Conservation (phyloP, 345 rosid genomes). For the Clausena lansium region DNA sequence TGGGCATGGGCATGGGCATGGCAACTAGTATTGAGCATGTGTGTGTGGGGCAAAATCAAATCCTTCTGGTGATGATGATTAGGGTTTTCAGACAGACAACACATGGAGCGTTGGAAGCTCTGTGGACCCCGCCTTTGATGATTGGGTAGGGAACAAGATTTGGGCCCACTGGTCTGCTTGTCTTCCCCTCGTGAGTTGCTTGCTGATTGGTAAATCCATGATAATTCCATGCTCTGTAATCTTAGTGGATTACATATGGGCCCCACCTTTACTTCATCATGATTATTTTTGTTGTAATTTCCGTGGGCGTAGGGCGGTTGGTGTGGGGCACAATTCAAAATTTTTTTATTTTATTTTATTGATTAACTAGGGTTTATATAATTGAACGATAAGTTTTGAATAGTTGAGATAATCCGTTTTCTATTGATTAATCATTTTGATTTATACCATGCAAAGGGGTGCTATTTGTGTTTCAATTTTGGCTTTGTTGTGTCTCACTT, state of each 20-base stretch:
- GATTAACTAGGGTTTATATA: not conserved
- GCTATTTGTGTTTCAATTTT: not conserved
- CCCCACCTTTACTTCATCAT: not conserved
- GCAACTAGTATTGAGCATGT: not conserved
- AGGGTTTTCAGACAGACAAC: slow-evolving; percentile 21
- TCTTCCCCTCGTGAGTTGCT: slow-evolving; percentile 26
- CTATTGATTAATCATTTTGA: slow-evolving; percentile 6
- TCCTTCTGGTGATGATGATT: slow-evolving; percentile 5
- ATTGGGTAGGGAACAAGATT: slow-evolving; percentile 50
- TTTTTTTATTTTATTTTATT: too few relatives aligned
- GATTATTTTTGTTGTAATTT: not conserved
- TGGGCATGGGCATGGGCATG: slow-evolving; percentile 17
- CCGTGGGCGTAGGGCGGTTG: too few relatives aligned
- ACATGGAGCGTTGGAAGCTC: slow-evolving; percentile 30
- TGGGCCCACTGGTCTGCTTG: slow-evolving; percentile 51
- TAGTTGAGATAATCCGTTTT: not conserved
- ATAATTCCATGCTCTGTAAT: slow-evolving; percentile 20
- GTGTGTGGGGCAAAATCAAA: not conserved
- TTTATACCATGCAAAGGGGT: slow-evolving; percentile 3
- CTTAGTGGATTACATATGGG: slow-evolving; percentile 12
- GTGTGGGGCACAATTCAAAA: not conserved
- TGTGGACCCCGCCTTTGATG: slow-evolving; percentile 44
- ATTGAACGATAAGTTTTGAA: not conserved
- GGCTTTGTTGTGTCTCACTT: not conserved
- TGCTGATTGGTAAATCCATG: slow-evolving; percentile 18